Percentiles rank a stretch among this genome's conserved stretches.
These are phyloP conservation scores for Leishmania aethiopica DNA, from an alignment of 208 protist genomes.

Conservation along the genomic window DNA sequence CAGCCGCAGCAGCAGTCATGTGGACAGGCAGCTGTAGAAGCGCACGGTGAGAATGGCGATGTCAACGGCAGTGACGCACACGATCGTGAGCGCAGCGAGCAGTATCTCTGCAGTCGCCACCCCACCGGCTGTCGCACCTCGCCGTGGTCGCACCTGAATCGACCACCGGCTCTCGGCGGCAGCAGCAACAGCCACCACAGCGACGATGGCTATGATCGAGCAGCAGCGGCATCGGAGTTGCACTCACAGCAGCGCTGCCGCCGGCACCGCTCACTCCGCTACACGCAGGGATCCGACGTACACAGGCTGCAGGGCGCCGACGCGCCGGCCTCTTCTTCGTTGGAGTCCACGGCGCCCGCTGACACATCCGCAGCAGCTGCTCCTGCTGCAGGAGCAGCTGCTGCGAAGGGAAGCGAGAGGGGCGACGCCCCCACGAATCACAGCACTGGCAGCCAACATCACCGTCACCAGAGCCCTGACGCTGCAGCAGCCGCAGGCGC, in stretches of 20 bases:
- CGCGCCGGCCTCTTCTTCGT: neutral
- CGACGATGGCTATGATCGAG: neutral
- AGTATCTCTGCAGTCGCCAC: neutral
- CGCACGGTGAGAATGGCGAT: neutral
- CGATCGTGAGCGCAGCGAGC: neutral
- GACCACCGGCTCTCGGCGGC: neutral
- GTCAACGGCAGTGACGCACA: neutral
- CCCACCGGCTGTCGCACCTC: neutral
- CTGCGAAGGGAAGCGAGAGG: neutral
- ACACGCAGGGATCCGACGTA: neutral
- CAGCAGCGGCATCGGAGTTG: neutral
- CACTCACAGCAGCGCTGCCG: slow-evolving; percentile 8
- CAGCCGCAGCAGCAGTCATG: neutral
- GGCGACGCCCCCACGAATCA: neutral
- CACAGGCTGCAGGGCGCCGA: neutral
- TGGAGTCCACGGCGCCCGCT: neutral
- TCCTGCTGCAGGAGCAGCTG: neutral
- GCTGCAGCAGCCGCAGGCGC: neutral
- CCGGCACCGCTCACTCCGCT: neutral
- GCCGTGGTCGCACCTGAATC: neutral
- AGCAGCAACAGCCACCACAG: neutral
- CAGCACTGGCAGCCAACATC: neutral
- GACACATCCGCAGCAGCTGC: neutral
- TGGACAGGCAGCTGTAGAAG: neutral
- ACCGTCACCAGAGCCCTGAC: neutral